Conservation (phyloP, 169 alveolate species). For the Plasmodium malariae region DNA sequence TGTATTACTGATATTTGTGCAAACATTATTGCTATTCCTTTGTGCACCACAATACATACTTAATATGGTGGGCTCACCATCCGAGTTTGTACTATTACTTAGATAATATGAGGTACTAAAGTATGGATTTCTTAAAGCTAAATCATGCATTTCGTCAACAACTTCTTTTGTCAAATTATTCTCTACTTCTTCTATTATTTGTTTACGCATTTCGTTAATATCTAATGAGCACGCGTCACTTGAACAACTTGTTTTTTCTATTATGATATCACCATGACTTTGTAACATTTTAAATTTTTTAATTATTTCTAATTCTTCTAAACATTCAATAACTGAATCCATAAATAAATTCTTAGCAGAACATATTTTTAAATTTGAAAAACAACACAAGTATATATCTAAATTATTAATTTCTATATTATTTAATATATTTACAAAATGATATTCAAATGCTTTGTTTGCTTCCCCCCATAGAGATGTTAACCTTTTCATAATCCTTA, state of each 20-base stretch:
- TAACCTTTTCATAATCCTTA: constrained; percentile 49
- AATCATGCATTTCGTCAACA: constrained; percentile 53
- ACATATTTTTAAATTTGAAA: constrained; percentile 53
- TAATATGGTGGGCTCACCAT: too few relatives aligned
- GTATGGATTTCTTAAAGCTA: constrained; percentile 39
- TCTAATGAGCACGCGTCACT: not conserved
- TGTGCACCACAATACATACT: too few relatives aligned
- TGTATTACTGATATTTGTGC: too few relatives aligned
- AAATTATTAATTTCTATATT: constrained; percentile 40
- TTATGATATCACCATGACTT: not conserved
- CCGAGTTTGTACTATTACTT: not conserved
- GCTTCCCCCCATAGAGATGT: constrained; percentile 47
- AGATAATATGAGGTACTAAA: constrained; percentile 12
- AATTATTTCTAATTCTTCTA: constrained; percentile 63
- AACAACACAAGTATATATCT: constrained; percentile 52
- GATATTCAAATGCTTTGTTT: constrained; percentile 57
- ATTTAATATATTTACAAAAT: constrained; percentile 49
- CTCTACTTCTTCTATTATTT: constrained; percentile 35
- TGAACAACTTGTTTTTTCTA: not conserved
- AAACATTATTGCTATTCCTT: too few relatives aligned
- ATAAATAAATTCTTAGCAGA: constrained; percentile 27
- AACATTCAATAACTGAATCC: constrained; percentile 46
- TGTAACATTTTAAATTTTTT: constrained; percentile 26
- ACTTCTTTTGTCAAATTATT: constrained; percentile 43
- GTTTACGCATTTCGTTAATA: constrained; percentile 21